Base-by-base conservation (phyloP, 192 early-diverging fungal genomes). In the Backusella tuberculispora region DNA sequence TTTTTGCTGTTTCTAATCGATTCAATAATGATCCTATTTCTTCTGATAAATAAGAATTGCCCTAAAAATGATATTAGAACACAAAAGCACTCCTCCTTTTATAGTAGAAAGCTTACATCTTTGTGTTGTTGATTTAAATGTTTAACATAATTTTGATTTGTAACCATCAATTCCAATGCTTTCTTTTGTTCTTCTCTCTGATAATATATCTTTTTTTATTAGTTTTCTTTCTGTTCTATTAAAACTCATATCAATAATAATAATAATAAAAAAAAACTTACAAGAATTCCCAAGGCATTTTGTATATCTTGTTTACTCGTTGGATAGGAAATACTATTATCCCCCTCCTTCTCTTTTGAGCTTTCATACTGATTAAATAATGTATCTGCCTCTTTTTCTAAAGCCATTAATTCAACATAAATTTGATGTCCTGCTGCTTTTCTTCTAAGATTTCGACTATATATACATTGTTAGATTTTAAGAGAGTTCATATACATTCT, bases 351-450 rank as follows among this genome's bases (percentile, higher is more conserved):
- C 19, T 70, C 5, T 8, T 45, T 48, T 47, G 42, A 44, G 14
- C 15, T n/a, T 24, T 48, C 24, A 48, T 44, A 45, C n/a, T 70
- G 66, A 14, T n/a, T 21, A 12, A 5, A 19, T n/a, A 47, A 1
- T 44, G n/a, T 24, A 12, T 70, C 42, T n/a, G 68, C 42, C 15
- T 45, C 41, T 7, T 46, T 24, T 48, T 70, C 21, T 29, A 70
- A 34, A 1, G 19, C 26, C 44, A 5, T 70, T 14, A 45, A 38
- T 48, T 47, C 68, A 29, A 21, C 19, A 21, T 43, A 21, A 17
- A 67, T 38, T 24, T 67, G 66, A 10, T 67, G 66, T 42, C 41
- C 41, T 0, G 38, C 38, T 19, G 66, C 38, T 67, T 67, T 67
- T 9, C 37, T 43, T 42, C n/a, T 67, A 8, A 67, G 10, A n/a